Conservation (phyloP, 257 asterid genomes). For the Paraleonurus japonicus region DNA sequence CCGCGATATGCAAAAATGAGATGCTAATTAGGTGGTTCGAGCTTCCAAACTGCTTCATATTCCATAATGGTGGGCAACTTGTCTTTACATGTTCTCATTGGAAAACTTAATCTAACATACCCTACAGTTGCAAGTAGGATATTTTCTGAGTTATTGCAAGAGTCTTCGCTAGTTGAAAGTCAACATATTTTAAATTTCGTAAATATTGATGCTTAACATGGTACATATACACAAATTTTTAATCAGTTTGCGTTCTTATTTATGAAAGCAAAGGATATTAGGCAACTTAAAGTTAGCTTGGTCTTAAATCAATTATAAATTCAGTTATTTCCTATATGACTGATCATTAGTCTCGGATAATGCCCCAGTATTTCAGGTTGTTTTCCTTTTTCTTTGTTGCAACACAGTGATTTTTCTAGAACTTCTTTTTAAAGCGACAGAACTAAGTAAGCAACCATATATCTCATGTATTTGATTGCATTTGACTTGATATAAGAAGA, state of each 20-base stretch:
- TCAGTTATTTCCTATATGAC: not conserved
- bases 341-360: not conserved
- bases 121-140: slow-evolving; percentile 15
- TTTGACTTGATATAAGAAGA: no score
- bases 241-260: not conserved
- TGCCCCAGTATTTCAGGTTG: not conserved
- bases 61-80: slow-evolving; percentile 80
- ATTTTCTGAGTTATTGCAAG: not conserved
- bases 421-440: no score
- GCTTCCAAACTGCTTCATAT: slow-evolving; percentile 97
- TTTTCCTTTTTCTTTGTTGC: not conserved
- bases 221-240: not conserved
- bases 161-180: not conserved
- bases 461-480: no score
- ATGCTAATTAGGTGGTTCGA: slow-evolving; percentile 87
- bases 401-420: no score
- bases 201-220: not conserved
- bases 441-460: no score
- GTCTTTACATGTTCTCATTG: slow-evolving; percentile 14
- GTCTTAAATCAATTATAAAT: not conserved
- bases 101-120: slow-evolving; percentile 15
- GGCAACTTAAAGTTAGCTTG: not conserved
- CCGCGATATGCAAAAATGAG: slow-evolving; percentile 91
- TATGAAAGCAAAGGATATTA: not conserved
- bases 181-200: not conserved